These are phyloP conservation scores for Saccharomyces kudriavzevii DNA, from an alignment of 805 yeast species.

Conservation along the genomic window DNA sequence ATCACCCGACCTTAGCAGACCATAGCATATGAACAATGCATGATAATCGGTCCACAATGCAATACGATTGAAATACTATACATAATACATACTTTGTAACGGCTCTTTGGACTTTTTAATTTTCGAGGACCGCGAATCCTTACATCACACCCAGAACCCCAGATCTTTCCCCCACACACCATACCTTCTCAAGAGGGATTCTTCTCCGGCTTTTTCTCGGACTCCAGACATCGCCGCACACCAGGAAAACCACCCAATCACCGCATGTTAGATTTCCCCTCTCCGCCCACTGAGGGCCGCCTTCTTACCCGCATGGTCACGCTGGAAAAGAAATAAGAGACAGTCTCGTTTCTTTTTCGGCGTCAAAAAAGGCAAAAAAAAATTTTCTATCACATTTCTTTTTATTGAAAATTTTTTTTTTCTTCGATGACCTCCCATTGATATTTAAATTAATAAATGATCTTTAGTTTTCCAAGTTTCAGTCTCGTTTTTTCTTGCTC, in stretches of 20 bases:
- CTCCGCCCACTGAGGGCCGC: not conserved
- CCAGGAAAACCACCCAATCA: not conserved
- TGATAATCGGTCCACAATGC: not conserved
- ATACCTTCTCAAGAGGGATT: not conserved
- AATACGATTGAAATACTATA: not conserved
- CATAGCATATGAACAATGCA: not conserved
- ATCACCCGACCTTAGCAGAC: not conserved
- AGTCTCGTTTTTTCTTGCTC: conserved; percentile 1
- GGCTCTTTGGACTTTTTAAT: not conserved
- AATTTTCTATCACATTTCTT: conserved; percentile 1
- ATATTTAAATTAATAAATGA: not conserved
- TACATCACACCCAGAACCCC: not conserved
- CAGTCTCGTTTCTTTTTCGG: conserved; percentile 3
- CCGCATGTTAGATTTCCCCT: not conserved
- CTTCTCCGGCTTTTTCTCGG: not conserved
- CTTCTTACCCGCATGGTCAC: not conserved
- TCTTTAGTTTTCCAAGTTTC: not conserved
- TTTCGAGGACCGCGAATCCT: not conserved
- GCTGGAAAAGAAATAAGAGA: not conserved
- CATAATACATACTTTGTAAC: not conserved
- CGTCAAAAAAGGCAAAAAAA: conserved; percentile 2
- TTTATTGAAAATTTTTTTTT: not conserved
- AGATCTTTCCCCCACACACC: not conserved
- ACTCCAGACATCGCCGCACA: not conserved
- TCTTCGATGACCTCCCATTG: not conserved